These are phyloP conservation scores for Casuarina glauca DNA, from an alignment of 306 rosid genomes.

Conservation along the genomic window DNA sequence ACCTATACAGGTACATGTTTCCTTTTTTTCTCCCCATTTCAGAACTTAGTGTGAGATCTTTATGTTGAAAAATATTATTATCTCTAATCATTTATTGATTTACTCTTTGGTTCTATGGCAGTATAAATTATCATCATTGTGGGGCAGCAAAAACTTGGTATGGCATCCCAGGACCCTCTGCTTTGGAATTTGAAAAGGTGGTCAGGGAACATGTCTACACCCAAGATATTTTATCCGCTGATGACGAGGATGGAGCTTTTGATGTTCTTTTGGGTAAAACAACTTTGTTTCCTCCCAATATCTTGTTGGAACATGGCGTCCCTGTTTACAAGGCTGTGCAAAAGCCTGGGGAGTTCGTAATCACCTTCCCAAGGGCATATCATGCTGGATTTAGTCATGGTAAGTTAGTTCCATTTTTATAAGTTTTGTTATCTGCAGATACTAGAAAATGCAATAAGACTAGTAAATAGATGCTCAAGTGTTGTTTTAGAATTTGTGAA, in stretches of 20 bases:
- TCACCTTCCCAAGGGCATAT: constrained; percentile 94
- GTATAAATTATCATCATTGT: constrained; percentile 94
- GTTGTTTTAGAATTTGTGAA: background rate
- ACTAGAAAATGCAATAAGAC: background rate
- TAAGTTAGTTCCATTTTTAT: constrained; percentile 28
- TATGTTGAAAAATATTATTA: background rate
- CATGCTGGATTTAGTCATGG: constrained; percentile 99
- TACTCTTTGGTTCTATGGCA: constrained; percentile 39
- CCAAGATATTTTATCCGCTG: constrained; percentile 70
- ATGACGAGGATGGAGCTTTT: constrained; percentile 94
- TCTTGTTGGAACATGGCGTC: constrained; percentile 72
- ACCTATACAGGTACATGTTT: constrained; percentile 71
- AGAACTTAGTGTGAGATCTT: background rate
- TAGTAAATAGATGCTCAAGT: constrained; percentile 2
- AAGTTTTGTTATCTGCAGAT: background rate
- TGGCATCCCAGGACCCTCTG: constrained; percentile 90
- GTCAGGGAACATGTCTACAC: constrained; percentile 84
- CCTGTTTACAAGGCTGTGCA: constrained; percentile 97
- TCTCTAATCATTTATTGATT: constrained; percentile 12
- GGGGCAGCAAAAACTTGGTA: constrained; percentile 99
- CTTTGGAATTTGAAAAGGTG: constrained; percentile 84
- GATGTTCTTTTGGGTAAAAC: constrained; percentile 93
- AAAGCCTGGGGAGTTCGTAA: constrained; percentile 88
- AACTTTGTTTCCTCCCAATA: constrained; percentile 88
- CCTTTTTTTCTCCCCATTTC: background rate